A percentile compares a stretch with the other conserved stretches of the same genome.
phyloP scores from a whole-genome alignment of 768 basidiomycete species.

The Tylopilus plumbeoviolaceoides region DNA sequence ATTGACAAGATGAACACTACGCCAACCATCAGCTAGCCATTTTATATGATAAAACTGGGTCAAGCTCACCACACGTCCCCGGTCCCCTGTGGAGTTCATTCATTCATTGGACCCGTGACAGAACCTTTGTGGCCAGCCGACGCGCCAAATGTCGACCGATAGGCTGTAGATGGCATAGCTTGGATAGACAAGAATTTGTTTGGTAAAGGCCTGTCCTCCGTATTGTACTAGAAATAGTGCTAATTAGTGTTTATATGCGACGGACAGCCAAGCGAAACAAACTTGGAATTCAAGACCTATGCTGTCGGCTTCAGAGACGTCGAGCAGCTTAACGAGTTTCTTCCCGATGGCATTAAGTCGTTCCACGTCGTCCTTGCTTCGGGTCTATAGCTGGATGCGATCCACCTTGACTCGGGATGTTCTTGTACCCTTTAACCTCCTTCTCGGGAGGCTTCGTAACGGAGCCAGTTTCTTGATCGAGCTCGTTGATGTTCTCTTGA shows the following conservation, averaged over 20 bases:
- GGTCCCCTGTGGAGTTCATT: conserved; percentile 3
- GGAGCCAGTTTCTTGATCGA: conserved; percentile 49
- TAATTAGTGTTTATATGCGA: neutral
- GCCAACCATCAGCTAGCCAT: neutral
- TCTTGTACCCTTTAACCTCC: conserved; percentile 71
- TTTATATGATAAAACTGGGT: neutral
- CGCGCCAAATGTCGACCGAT: conserved; percentile 60
- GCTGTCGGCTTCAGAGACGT: conserved; percentile 77
- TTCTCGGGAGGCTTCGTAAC: conserved; percentile 29
- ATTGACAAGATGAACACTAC: conserved; percentile 1
- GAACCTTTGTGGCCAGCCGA: conserved; percentile 21
- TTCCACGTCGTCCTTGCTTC: conserved; percentile 82
- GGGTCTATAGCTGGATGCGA: conserved; percentile 88
- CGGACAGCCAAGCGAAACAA: conserved; percentile 15
- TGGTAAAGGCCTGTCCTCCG: conserved; percentile 76
- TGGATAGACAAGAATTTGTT: conserved; percentile 84
- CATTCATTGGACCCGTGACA: conserved; percentile 20
- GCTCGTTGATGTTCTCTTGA: conserved; percentile 59
- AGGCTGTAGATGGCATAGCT: conserved; percentile 60
- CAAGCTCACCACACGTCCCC: conserved; percentile 1
- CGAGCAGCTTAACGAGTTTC: conserved; percentile 76
- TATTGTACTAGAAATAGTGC: conserved; percentile 60
- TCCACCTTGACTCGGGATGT: conserved; percentile 85
- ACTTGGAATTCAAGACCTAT: conserved; percentile 93
- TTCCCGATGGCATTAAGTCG: conserved; percentile 80